Conservation (phyloP, 345 rosid species). For the Hibiscus mutabilis region DNA sequence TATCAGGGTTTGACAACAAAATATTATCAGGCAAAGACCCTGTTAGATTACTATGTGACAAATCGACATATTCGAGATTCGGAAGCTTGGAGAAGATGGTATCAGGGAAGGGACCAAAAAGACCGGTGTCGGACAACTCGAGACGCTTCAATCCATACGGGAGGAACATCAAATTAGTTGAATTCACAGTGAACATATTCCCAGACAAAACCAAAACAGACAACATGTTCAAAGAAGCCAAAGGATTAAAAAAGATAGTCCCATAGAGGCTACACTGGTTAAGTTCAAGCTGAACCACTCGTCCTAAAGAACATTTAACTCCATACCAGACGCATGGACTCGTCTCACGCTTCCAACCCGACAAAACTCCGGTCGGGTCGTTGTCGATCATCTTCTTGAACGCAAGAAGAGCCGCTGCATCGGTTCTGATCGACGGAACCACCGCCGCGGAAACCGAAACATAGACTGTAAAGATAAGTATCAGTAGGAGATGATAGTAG, state of each 20-base stretch:
- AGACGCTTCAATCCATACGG: conserved; percentile 61
- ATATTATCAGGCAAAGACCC: conserved; percentile 56
- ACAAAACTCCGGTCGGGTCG: conserved; percentile 58
- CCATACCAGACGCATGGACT: conserved; percentile 73
- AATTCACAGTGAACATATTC: conserved; percentile 45
- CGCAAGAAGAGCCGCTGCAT: conserved; percentile 51
- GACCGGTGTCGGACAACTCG: conserved; percentile 53
- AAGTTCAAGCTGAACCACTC: conserved; percentile 72
- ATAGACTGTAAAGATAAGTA: conserved; percentile 21
- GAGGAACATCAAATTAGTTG: conserved; percentile 70
- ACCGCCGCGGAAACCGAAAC: conserved; percentile 22
- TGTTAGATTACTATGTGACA: conserved; percentile 60
- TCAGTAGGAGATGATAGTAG: conserved; percentile 25
- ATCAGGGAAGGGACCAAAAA: conserved; percentile 59
- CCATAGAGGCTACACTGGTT: conserved; percentile 49
- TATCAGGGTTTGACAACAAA: conserved; percentile 36
- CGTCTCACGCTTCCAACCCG: conserved; percentile 46
- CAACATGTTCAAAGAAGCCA: conserved; percentile 53
- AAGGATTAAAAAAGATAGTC: conserved; percentile 43
- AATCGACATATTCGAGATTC: conserved; percentile 45
- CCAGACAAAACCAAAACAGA: conserved; percentile 54
- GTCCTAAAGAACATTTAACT: conserved; percentile 56
- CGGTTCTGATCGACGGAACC: conserved; percentile 53
- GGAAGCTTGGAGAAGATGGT: conserved; percentile 49
- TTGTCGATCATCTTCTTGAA: conserved; percentile 67